These are phyloP conservation scores for Hyphodiscus hymeniophilus DNA, from an alignment of 495 filamentous ascomycete species.

Conservation along the genomic window DNA sequence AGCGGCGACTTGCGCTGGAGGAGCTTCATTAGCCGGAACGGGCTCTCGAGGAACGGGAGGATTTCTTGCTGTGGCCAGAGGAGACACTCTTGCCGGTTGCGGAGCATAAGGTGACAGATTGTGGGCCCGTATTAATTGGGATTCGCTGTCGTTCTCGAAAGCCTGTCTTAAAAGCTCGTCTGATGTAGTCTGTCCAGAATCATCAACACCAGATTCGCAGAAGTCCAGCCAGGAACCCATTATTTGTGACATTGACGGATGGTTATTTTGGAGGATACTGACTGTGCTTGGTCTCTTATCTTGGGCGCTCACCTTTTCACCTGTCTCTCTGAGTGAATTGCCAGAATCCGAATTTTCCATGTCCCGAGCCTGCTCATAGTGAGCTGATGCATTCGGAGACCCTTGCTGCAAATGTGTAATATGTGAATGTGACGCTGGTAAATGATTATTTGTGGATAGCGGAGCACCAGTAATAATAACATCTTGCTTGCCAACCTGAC, in stretches of 20 bases:
- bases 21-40: constrained; percentile 14
- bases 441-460: constrained; percentile 17
- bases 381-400: not conserved
- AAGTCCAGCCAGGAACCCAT: not conserved
- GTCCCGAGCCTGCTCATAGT: not conserved
- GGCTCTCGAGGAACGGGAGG: constrained; percentile 36
- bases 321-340: constrained; percentile 1
- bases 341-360: constrained; percentile 6
- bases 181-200: not conserved
- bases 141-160: constrained; percentile 6
- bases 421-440: constrained; percentile 9
- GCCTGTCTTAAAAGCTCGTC: constrained; percentile 9
- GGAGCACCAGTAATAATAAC: constrained; percentile 16
- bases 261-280: constrained; percentile 3
- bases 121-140: constrained; percentile 23
- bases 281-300: not conserved
- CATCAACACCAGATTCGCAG: not conserved
- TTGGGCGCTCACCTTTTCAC: not conserved
- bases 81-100: constrained; percentile 74
- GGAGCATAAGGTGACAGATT: constrained; percentile 68
- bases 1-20: constrained; percentile 42
- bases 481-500: constrained; percentile 8
- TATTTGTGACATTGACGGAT: not conserved
- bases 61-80: constrained; percentile 56
- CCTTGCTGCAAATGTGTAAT: not conserved